phyloP scores from a whole-genome alignment of 805 yeast species.

The Lipomyces oligophaga region DNA sequence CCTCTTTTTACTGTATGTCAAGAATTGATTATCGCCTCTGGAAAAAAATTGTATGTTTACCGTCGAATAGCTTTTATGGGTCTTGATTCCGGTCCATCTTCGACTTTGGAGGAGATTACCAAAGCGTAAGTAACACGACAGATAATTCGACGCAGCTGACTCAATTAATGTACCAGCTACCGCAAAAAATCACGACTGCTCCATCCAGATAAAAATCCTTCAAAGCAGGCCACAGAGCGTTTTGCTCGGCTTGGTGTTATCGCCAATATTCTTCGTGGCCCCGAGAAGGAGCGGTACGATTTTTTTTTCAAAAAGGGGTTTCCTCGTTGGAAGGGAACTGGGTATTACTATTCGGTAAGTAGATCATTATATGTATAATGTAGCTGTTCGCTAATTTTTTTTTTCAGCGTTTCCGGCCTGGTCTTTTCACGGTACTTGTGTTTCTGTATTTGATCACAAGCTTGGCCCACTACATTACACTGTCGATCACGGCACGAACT shows the following conservation, averaged over 20 bases:
- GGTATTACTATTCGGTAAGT: slow-evolving; percentile 48
- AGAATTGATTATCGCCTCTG: not conserved
- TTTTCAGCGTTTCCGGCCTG: slow-evolving; percentile 60
- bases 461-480: slow-evolving; percentile 54
- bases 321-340: slow-evolving; percentile 73
- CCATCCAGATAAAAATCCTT: slow-evolving; percentile 80
- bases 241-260: slow-evolving; percentile 76
- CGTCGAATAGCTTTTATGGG: slow-evolving; percentile 38
- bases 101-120: slow-evolving; percentile 35
- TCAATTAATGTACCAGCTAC: no score
- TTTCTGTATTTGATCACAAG: slow-evolving; percentile 52
- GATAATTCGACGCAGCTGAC: no score
- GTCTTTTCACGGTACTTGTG: slow-evolving; percentile 48
- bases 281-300: slow-evolving; percentile 70
- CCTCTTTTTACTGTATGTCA: slow-evolving; percentile 64
- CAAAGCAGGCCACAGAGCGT: slow-evolving; percentile 57
- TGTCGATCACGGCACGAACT: slow-evolving; percentile 53
- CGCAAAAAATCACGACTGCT: slow-evolving; percentile 63
- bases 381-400: not conserved
- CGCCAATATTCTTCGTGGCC: slow-evolving; percentile 64
- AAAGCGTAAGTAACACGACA: slow-evolving; percentile 32
- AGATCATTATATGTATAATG: not conserved
- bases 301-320: slow-evolving; percentile 79
- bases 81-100: slow-evolving; percentile 45
- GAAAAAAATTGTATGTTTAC: not conserved